Evolutionary conservation across 2,329 filamentous ascomycete genomes (phyloP).

Genomic region (Pestalotiopsis sp.): DNA sequence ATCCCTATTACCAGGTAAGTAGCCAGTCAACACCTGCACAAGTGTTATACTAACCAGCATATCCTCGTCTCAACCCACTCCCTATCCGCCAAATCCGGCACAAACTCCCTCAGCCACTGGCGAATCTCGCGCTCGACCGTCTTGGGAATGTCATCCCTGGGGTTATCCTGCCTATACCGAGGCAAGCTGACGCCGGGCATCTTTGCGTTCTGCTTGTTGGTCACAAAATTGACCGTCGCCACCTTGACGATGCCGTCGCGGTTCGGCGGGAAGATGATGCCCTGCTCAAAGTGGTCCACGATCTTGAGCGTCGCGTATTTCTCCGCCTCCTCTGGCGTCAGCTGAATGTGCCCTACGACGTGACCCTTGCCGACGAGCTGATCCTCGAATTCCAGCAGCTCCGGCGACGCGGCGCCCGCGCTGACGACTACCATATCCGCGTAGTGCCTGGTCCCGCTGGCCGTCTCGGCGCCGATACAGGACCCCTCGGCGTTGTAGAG

Average conservation of each 20-base stretch:
- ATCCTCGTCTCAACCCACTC: neutral
- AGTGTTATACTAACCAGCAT: neutral
- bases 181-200: neutral
- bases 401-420: neutral
- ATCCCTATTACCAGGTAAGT: neutral
- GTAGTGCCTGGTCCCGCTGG: neutral
- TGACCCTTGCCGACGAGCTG: neutral
- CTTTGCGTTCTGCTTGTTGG: neutral
- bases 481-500: neutral
- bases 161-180: neutral
- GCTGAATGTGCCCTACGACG: neutral
- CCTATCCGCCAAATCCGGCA: conserved; percentile 1
- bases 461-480: neutral
- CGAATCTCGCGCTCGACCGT: neutral
- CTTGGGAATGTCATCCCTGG: neutral
- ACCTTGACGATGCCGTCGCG: neutral
- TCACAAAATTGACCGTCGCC: neutral
- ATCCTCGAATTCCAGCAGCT: neutral
- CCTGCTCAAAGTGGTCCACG: conserved; percentile 3
- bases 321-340: neutral
- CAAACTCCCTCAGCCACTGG: neutral
- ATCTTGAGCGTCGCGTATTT: neutral
- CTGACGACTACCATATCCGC: neutral
- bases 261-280: neutral
- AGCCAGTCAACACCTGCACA: neutral